These are phyloP conservation scores for Trichoderma lentiforme DNA, from an alignment of 2,329 filamentous ascomycete species.

Conservation along the genomic window DNA sequence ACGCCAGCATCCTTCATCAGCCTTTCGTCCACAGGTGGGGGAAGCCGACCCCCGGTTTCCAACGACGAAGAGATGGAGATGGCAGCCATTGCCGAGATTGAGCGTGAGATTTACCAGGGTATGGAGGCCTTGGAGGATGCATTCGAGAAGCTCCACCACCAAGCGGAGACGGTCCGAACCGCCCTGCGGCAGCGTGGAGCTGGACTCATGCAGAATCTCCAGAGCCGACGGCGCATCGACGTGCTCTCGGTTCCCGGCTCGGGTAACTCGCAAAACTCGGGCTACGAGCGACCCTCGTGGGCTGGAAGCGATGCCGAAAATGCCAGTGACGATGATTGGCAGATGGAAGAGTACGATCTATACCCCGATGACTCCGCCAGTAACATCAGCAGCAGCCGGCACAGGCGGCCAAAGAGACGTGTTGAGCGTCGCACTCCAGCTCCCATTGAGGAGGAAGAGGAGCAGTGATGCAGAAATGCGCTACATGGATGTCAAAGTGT, in stretches of 20 bases:
- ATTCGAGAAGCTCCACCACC: slow-evolving; percentile 84
- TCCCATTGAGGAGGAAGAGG: slow-evolving; percentile 67
- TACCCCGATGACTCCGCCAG: slow-evolving; percentile 78
- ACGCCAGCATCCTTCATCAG: slow-evolving; percentile 61
- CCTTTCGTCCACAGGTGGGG: slow-evolving; percentile 46
- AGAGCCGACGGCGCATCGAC: slow-evolving; percentile 56
- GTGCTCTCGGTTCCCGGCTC: slow-evolving; percentile 49
- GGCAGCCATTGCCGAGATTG: slow-evolving; percentile 82
- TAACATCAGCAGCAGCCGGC: slow-evolving; percentile 70
- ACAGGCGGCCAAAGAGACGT: slow-evolving; percentile 64
- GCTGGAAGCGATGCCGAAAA: slow-evolving; percentile 41
- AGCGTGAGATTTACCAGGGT: slow-evolving; percentile 86
- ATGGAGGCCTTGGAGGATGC: slow-evolving; percentile 96
- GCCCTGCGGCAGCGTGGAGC: slow-evolving; percentile 78
- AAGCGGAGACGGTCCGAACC: slow-evolving; percentile 75
- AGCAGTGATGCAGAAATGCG: slow-evolving; percentile 46
- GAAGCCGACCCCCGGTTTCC: slow-evolving; percentile 63
- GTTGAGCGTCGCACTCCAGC: slow-evolving; percentile 69
- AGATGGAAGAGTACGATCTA: slow-evolving; percentile 56
- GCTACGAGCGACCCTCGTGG: slow-evolving; percentile 43
- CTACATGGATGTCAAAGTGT: neutral
- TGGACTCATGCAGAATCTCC: slow-evolving; percentile 65
- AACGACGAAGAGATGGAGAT: slow-evolving; percentile 94
- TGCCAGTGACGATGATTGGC: slow-evolving; percentile 56
- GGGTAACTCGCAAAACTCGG: slow-evolving; percentile 44